Evolutionary conservation across 768 basidiomycete species (phyloP).

Genomic region (Tricholoma sp.): DNA sequence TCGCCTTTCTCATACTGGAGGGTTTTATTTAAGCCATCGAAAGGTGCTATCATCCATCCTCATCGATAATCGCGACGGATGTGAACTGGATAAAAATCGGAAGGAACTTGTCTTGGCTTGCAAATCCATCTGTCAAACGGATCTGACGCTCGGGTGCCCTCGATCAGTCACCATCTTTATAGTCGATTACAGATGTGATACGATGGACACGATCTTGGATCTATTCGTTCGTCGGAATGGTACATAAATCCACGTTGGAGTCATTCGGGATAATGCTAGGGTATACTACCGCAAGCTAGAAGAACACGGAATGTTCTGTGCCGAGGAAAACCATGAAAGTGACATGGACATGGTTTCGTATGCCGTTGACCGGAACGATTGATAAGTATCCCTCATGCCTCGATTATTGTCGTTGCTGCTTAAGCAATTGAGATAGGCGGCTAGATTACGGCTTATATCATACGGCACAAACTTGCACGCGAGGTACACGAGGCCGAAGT

Average conservation of each 20-base stretch:
- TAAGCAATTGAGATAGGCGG: background rate
- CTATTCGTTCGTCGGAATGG: background rate
- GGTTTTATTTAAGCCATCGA: background rate
- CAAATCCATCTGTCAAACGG: constrained; percentile 3
- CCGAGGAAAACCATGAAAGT: background rate
- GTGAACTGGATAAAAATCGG: background rate
- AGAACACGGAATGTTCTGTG: background rate
- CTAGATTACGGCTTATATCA: background rate
- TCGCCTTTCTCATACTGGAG: background rate
- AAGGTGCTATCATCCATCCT: constrained; percentile 3
- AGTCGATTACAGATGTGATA: background rate
- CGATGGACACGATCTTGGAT: background rate
- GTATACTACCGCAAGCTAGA: background rate
- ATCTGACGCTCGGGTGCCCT: constrained; percentile 7
- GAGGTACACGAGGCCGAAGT: background rate
- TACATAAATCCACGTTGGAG: background rate
- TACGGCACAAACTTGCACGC: background rate
- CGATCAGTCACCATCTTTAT: constrained; percentile 2
- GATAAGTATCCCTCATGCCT: background rate
- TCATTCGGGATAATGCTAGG: background rate
- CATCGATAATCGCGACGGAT: constrained; percentile 14
- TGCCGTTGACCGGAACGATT: background rate
- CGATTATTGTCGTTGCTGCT: background rate
- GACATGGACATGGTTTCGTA: background rate
- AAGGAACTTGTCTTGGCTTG: constrained; percentile 1